Evolutionary conservation across 2,329 filamentous ascomycete species (phyloP), one percentile per base, ranked within the genome.

Genomic region (Botrytis fragariae): DNA sequence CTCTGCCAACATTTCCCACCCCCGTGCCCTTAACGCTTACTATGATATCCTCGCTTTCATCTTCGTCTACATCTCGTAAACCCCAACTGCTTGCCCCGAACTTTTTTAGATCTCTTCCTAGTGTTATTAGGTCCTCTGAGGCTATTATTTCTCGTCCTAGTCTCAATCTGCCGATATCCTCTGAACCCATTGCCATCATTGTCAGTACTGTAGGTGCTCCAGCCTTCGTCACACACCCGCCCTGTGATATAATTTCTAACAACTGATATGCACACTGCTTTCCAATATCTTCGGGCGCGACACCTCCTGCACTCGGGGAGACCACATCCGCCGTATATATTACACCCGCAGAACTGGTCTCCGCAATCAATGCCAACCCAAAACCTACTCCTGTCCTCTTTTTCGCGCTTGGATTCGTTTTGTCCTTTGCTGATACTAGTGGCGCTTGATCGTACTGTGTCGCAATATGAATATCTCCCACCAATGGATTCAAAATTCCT

Each of bases 181-280:
- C 96, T 1, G 92, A 93, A 0, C 96, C 96, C 96, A 99, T 98
- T 48, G 95, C 94, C 96, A 99, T 99, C 75, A 99, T 85, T 29
- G 91, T 93, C 71, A 99, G 83, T 76, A 97, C 87, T 0, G 92
- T 95, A 4, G 89, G 86, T 8, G 91, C 90, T 3, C 93, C 92
- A 4, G 92, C 87, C 22, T 86, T 86, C 71, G 90, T 91, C 4
- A 93, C 92, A 81, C 94, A 97, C 1, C 96, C 96, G 18, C 95
- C 95, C 78, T 91, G 88, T 69, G 89, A 89, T 75, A 98, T 91
- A 35, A 90, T 88, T 83, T 98, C 95, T 20, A 99, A 85, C 69
- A 99, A 84, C 82, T 98, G 95, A 81, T 93, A 94, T 25, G 96
- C 96, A 81, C 94, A 97, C 79, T 90, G 88, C 82, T 91, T 93